Evolutionary conservation across 495 filamentous ascomycete species (phyloP).

Genomic region (Endocarpon pusillum): DNA sequence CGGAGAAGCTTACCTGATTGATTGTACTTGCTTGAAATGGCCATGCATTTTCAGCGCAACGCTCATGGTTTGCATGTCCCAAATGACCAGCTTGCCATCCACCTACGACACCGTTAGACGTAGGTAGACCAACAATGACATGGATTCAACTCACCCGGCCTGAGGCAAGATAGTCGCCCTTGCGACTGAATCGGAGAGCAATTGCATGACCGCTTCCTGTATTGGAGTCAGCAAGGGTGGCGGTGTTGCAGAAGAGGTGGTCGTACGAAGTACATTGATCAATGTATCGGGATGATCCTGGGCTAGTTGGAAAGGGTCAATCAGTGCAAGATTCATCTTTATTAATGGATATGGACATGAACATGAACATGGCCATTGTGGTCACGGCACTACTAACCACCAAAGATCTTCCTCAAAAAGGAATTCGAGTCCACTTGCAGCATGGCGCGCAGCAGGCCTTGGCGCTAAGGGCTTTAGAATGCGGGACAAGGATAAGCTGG

Average conservation of each 20-base stretch:
- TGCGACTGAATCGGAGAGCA: constrained; percentile 76
- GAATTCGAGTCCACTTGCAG: too few species aligned
- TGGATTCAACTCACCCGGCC: constrained; percentile 44
- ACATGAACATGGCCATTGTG: too few species aligned
- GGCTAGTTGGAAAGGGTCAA: constrained; percentile 70
- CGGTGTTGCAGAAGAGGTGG: constrained; percentile 24
- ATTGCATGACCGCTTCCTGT: constrained; percentile 47
- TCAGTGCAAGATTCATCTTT: constrained; percentile 73
- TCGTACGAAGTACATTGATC: constrained; percentile 64
- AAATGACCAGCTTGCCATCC: constrained; percentile 87
- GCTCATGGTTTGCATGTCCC: constrained; percentile 92
- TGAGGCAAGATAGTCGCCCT: constrained; percentile 83
- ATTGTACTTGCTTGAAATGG: constrained; percentile 80
- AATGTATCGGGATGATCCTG: constrained; percentile 90
- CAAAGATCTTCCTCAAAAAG: too few species aligned
- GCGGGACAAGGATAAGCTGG: too few species aligned
- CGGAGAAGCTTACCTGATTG: constrained; percentile 40
- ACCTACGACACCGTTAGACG: constrained; percentile 24
- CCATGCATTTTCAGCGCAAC: constrained; percentile 84
- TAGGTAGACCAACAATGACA: constrained; percentile 1
- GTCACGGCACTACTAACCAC: too few species aligned
- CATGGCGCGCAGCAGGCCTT: too few species aligned
- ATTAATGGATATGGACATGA: too few species aligned
- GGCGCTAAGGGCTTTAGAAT: too few species aligned
- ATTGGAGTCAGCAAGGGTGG: constrained; percentile 7